phyloP scores from a whole-genome alignment of 176 grass and related monocot genomes.

The Phoenix roebelenii region DNA sequence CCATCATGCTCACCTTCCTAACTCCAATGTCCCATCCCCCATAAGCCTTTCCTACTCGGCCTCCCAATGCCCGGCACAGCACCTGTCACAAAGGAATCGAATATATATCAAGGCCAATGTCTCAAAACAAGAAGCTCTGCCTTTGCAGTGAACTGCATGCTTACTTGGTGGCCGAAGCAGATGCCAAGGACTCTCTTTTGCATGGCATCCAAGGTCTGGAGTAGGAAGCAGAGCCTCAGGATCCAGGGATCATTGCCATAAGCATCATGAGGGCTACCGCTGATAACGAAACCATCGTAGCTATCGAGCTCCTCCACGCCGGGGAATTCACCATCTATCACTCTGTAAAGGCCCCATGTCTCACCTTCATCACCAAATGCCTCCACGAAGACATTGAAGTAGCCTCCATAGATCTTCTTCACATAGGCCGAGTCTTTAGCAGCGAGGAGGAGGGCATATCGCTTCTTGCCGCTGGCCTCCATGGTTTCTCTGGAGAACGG shows the following conservation, averaged over 20 bases:
- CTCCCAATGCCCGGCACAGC: constrained; percentile 44
- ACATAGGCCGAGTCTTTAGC: constrained; percentile 87
- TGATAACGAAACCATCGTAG: constrained; percentile 86
- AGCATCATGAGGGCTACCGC: constrained; percentile 73
- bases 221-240: constrained; percentile 41
- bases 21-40: constrained; percentile 56
- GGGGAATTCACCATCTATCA: constrained; percentile 68
- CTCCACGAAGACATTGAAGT: constrained; percentile 64
- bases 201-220: constrained; percentile 37
- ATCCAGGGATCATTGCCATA: constrained; percentile 65
- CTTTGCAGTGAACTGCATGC: no score
- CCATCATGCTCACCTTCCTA: constrained; percentile 21
- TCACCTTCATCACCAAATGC: constrained; percentile 61
- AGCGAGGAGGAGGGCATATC: constrained; percentile 67
- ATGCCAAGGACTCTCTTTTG: constrained; percentile 63
- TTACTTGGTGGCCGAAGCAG: constrained; percentile 81
- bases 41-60: constrained; percentile 12
- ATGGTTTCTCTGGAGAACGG: neutral
- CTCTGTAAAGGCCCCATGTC: constrained; percentile 65
- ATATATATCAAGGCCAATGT: no score
- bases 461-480: constrained; percentile 9
- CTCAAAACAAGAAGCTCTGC: no score
- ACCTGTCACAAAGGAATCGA: constrained; percentile 1
- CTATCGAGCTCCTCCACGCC: constrained; percentile 8
- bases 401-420: constrained; percentile 57